phyloP scores from a whole-genome alignment of 2,329 filamentous ascomycete genomes.

The Metarhizium album region DNA sequence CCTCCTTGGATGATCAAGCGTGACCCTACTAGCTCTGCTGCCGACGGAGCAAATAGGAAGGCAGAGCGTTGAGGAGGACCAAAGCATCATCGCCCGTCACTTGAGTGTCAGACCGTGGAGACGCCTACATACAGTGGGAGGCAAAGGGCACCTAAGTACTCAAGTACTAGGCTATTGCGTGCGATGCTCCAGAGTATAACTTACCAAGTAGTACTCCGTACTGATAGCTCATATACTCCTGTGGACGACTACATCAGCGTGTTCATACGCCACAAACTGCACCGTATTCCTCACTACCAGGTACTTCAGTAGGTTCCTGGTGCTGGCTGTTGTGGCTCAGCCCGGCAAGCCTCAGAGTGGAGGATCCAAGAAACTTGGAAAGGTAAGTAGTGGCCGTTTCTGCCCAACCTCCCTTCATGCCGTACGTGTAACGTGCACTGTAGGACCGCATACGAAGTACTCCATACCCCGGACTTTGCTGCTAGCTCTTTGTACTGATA shows the following conservation, averaged over 20 bases:
- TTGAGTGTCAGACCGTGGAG: background rate
- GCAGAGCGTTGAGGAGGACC: background rate
- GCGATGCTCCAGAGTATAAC: too few species aligned
- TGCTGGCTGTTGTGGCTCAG: constrained; percentile 1
- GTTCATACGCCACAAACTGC: too few species aligned
- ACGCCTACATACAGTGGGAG: background rate
- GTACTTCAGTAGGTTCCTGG: too few species aligned
- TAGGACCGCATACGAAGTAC: too few species aligned
- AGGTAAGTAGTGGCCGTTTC: constrained; percentile 3
- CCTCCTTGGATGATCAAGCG: constrained; percentile 1
- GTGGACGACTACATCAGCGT: too few species aligned
- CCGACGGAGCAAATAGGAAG: constrained; percentile 4
- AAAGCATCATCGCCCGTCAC: background rate
- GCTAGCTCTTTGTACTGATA: background rate
- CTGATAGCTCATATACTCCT: too few species aligned
- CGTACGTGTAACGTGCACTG: too few species aligned
- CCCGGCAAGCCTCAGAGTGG: background rate
- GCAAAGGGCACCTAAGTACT: too few species aligned
- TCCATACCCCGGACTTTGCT: background rate
- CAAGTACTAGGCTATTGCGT: too few species aligned
- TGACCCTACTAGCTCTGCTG: constrained; percentile 1
- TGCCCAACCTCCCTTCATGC: constrained; percentile 3
- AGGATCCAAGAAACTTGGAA: background rate
- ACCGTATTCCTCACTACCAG: too few species aligned
- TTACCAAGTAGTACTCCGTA: too few species aligned